Conservation (phyloP, 2,329 filamentous ascomycete species). For the Venturia oleaginea region DNA sequence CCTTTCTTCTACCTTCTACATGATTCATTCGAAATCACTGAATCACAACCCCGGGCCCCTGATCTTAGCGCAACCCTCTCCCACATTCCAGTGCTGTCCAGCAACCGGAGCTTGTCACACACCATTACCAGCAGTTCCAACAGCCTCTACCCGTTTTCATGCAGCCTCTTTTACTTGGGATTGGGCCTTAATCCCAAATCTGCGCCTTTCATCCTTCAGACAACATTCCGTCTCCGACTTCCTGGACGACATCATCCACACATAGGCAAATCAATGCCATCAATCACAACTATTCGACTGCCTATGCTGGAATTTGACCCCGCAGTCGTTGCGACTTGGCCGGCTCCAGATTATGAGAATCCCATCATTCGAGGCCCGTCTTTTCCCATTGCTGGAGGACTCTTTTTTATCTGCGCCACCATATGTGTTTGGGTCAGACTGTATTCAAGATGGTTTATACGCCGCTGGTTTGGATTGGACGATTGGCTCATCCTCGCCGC, state of each 20-base stretch:
- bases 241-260: not conserved
- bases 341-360: constrained; percentile 9
- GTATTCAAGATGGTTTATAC: constrained; percentile 11
- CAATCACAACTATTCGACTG: not conserved
- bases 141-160: not conserved
- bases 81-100: not conserved
- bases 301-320: not conserved
- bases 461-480: constrained; percentile 15
- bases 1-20: not conserved
- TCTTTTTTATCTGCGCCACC: constrained; percentile 7
- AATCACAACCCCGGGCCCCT: not conserved
- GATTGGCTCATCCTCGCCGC: constrained; percentile 13
- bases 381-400: not conserved
- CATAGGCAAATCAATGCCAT: not conserved
- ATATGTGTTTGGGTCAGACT: constrained; percentile 10
- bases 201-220: not conserved
- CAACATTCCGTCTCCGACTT: not conserved
- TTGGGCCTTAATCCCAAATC: not conserved
- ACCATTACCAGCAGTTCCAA: not conserved
- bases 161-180: not conserved
- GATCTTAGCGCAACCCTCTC: not conserved
- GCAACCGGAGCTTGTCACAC: not conserved
- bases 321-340: not conserved
- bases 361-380: constrained; percentile 11
- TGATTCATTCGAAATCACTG: not conserved